Evolutionary conservation across 441 rosid species (phyloP), one percentile per base, ranked within the genome.

Genomic region (Euphorbia corollata): DNA sequence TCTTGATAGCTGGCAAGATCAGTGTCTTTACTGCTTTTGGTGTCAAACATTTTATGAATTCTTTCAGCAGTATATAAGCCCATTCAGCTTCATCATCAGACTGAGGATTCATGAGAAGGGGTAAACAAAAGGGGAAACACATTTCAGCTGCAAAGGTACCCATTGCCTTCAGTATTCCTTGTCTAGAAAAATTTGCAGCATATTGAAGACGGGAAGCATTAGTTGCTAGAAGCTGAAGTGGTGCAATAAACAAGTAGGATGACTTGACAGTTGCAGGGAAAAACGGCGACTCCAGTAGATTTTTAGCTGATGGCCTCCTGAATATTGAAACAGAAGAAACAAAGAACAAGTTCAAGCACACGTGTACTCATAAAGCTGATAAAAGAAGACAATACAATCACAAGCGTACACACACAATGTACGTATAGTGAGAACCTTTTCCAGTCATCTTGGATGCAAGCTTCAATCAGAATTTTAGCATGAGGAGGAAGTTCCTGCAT

Each of bases 261-360:
- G 97, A 88, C 83, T 78, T 86, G 79, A 88, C 85, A 19, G 92
- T 79, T 74, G 88, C 69, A 65, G 96, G 84, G 78, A 90, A 92
- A 83, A 81, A 88, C 19, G 97, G 96, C 75, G 96, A 92, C 70
- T 92, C 92, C 79, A 92, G 75, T 72, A 92, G 77, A 79, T 81
- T 72, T 77, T 85, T 84, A 76, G 91, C 89, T 58, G 90, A 82
- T 45, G 94, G 98, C 85, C 97, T 82, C 94, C 98, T 92, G 74
- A 74, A 68, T 79, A 78, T 75, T 23, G 53, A 65, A 13, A 30
- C 24, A 45, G 74, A 55, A 73, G 65, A 69, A 48, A 73, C 23
- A 77, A 74, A 73, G 38, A 70, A 67, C 65, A 2, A 59, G 41
- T 30, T 64, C 70, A 71, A 34, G n/a, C 59, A 50, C 11, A 48